Percentiles rank a stretch among this genome's conserved stretches.
These are phyloP conservation scores for Fusarium sp. DNA, from an alignment of 2,329 filamentous ascomycete genomes.

Conservation along the genomic window DNA sequence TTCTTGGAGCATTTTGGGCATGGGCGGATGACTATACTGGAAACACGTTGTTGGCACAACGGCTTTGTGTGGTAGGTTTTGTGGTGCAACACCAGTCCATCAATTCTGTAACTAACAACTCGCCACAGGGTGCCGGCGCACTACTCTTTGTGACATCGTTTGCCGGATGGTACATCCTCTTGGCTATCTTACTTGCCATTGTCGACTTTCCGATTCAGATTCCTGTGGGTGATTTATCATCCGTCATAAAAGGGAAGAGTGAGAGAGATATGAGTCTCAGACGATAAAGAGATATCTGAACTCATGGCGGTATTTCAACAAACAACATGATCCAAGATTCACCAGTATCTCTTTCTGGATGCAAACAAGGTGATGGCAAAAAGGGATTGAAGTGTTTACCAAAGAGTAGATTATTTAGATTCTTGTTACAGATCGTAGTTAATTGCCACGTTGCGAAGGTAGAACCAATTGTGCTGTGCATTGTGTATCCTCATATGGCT, in stretches of 20 bases:
- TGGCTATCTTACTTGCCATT: not conserved
- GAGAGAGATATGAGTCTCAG: not conserved
- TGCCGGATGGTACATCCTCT: not conserved
- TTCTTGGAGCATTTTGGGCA: not conserved
- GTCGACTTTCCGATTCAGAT: not conserved
- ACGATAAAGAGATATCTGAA: no score
- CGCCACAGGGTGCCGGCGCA: not conserved
- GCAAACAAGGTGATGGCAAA: not conserved
- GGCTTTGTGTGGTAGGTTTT: not conserved
- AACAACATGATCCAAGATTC: not conserved
- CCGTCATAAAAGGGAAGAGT: not conserved
- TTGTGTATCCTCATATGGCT: no score
- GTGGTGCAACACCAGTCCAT: fast-evolving
- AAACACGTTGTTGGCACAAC: not conserved
- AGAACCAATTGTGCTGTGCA: no score
- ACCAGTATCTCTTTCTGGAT: not conserved
- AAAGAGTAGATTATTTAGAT: fast-evolving
- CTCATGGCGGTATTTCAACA: no score
- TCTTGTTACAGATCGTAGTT: fast-evolving
- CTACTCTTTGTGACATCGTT: not conserved
- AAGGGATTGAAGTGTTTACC: no score
- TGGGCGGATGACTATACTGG: not conserved
- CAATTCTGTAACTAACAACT: no score
- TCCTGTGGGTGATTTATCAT: not conserved
- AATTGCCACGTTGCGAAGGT: fast-evolving